Percentiles rank a stretch among this genome's conserved stretches.
phyloP scores from a whole-genome alignment of 2,329 filamentous ascomycete genomes.

The Didymella pomorum region DNA sequence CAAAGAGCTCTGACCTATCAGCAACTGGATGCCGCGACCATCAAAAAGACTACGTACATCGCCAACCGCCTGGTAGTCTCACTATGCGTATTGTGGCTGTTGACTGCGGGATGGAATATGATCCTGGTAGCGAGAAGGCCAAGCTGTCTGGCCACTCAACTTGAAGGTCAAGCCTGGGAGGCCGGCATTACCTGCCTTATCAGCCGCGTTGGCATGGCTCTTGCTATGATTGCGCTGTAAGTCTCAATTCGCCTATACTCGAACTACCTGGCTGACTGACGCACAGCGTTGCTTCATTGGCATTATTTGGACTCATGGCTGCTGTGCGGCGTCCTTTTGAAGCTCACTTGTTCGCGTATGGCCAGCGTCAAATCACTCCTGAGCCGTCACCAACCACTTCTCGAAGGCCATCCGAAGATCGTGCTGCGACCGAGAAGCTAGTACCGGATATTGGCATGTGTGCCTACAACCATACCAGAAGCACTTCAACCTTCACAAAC shows the following conservation, averaged over 20 bases:
- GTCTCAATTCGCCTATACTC: constrained; percentile 4
- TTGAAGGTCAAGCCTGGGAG: constrained; percentile 42
- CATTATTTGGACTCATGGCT: constrained; percentile 46
- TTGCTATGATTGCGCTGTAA: constrained; percentile 48
- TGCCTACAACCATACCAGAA: constrained; percentile 6
- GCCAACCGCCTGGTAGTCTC: constrained; percentile 44
- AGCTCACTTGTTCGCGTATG: constrained; percentile 44
- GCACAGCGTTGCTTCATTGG: constrained; percentile 41
- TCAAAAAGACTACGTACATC: constrained; percentile 45
- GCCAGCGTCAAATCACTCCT: constrained; percentile 25
- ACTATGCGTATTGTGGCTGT: constrained; percentile 48
- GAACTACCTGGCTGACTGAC: background rate
- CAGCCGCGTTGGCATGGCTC: constrained; percentile 40
- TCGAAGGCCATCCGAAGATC: constrained; percentile 26
- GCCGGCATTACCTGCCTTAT: constrained; percentile 43
- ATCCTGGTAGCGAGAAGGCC: constrained; percentile 50
- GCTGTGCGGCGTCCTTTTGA: constrained; percentile 49
- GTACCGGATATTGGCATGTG: background rate
- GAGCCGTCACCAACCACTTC: constrained; percentile 30
- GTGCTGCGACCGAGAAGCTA: constrained; percentile 27
- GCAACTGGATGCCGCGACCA: constrained; percentile 29
- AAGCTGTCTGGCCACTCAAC: constrained; percentile 37
- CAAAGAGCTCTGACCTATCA: constrained; percentile 43
- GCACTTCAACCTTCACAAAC: constrained; percentile 30
- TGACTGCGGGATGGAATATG: constrained; percentile 52